Conservation (phyloP, 2,329 filamentous ascomycete genomes). For the Didymella pomorum region DNA sequence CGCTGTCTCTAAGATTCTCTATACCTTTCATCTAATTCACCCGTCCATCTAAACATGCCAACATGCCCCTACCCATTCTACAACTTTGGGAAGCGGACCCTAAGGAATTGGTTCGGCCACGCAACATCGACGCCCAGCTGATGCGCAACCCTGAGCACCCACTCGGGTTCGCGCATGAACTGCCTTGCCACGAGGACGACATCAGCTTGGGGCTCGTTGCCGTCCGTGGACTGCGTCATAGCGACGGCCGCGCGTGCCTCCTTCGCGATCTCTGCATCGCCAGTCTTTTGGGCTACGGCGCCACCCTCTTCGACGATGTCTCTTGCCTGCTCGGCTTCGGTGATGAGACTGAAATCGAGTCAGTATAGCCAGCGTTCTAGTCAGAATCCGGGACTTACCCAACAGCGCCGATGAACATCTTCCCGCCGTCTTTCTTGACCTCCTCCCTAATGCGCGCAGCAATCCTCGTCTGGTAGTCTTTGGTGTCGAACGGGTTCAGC, state of each 20-base stretch:
- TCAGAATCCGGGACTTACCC: conserved; percentile 24
- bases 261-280: conserved; percentile 35
- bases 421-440: conserved; percentile 44
- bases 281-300: conserved; percentile 29
- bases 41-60: too few species aligned
- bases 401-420: conserved; percentile 61
- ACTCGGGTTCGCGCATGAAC: conserved; percentile 64
- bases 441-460: conserved; percentile 57
- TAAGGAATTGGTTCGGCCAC: conserved; percentile 58
- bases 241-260: conserved; percentile 43
- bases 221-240: conserved; percentile 47
- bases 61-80: conserved; percentile 15
- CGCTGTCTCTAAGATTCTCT: too few species aligned
- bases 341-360: conserved; percentile 54
- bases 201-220: conserved; percentile 54
- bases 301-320: conserved; percentile 53
- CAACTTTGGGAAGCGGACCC: conserved; percentile 44
- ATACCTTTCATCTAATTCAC: too few species aligned
- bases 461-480: conserved; percentile 60
- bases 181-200: conserved; percentile 62
- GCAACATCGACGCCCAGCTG: conserved; percentile 58
- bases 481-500: conserved; percentile 50
- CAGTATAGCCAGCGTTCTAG: background rate
- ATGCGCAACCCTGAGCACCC: conserved; percentile 62
- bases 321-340: conserved; percentile 60